These are phyloP conservation scores for Yamadazyma akitaensis DNA, from an alignment of 805 yeast genomes.

Conservation along the genomic window DNA sequence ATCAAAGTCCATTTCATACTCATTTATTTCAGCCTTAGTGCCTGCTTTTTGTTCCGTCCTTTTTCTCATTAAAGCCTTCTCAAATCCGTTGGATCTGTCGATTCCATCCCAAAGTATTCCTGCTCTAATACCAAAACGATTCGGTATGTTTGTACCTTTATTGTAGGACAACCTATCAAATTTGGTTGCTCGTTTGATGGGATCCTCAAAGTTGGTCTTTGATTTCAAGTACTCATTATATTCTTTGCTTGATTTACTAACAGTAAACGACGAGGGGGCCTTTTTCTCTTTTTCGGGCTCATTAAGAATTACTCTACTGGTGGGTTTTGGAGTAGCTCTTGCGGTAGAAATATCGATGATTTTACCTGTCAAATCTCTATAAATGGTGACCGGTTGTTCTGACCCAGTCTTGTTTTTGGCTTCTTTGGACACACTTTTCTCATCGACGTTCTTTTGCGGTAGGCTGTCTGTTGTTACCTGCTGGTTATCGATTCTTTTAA, in stretches of 20 bases:
- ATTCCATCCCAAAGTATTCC: conserved; percentile 87
- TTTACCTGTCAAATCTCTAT: conserved; percentile 62
- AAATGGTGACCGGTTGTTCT: conserved; percentile 36
- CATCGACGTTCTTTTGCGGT: not conserved
- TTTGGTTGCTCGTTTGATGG: conserved; percentile 3
- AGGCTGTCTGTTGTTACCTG: not conserved
- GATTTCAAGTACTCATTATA: conserved; percentile 11
- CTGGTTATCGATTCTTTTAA: conserved; percentile 33
- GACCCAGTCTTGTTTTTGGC: not conserved
- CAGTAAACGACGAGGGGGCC: conserved; percentile 11
- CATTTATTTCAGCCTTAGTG: conserved; percentile 29
- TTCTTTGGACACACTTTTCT: not conserved
- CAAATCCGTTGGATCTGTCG: conserved; percentile 87
- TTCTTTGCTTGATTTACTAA: conserved; percentile 10
- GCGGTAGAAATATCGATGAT: conserved; percentile 38
- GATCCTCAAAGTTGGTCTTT: conserved; percentile 12
- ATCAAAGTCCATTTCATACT: conserved; percentile 19
- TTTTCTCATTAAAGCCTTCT: conserved; percentile 51
- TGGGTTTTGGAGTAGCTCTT: conserved; percentile 6
- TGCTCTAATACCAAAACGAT: conserved; percentile 73
- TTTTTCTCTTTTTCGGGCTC: not conserved
- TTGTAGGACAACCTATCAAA: conserved; percentile 2
- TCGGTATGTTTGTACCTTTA: conserved; percentile 53
- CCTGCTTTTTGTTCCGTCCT: conserved; percentile 20
- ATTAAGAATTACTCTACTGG: not conserved